Conservation (phyloP, 169 alveolate species). For the Eimeria brunetti region DNA sequence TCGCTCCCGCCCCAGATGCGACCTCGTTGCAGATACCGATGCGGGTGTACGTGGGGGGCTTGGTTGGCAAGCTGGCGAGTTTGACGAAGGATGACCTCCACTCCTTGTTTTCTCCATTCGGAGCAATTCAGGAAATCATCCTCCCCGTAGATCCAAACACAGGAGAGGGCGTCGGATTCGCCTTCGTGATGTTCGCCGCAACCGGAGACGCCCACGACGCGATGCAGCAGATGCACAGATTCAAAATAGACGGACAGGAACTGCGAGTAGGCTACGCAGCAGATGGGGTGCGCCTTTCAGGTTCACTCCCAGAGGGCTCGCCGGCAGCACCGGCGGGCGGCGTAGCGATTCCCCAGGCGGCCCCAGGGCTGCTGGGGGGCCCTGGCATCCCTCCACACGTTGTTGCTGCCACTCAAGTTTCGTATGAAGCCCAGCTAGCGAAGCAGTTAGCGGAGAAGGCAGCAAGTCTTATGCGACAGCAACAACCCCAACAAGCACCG, state of each 20-base stretch:
- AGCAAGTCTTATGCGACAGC: constrained; percentile 76
- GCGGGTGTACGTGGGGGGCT: constrained; percentile 95
- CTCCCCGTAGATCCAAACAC: constrained; percentile 93
- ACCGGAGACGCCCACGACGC: constrained; percentile 98
- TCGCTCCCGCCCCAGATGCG: constrained; percentile 83
- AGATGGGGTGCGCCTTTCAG: constrained; percentile 81
- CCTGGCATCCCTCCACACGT: constrained; percentile 70
- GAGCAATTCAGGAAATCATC: constrained; percentile 95
- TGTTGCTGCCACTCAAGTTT: constrained; percentile 68
- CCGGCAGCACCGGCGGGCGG: constrained; percentile 70
- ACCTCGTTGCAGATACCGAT: constrained; percentile 94
- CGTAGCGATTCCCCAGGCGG: constrained; percentile 27
- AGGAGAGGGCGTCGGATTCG: constrained; percentile 95
- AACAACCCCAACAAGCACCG: constrained; percentile 52
- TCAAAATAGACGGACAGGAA: constrained; percentile 95
- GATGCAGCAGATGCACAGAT: constrained; percentile 96
- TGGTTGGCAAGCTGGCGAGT: constrained; percentile 92
- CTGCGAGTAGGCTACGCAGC: constrained; percentile 91
- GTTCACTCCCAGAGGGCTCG: constrained; percentile 60
- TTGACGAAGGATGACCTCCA: constrained; percentile 93
- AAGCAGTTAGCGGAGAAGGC: constrained; percentile 80
- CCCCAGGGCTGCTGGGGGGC: constrained; percentile 47
- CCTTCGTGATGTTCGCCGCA: constrained; percentile 93
- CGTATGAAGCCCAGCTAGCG: constrained; percentile 79
- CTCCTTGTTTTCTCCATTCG: constrained; percentile 96